Evolutionary conservation across 768 basidiomycete species (phyloP), one percentile per base, ranked within the genome.

Genomic region (Panaeolus papilionaceus): DNA sequence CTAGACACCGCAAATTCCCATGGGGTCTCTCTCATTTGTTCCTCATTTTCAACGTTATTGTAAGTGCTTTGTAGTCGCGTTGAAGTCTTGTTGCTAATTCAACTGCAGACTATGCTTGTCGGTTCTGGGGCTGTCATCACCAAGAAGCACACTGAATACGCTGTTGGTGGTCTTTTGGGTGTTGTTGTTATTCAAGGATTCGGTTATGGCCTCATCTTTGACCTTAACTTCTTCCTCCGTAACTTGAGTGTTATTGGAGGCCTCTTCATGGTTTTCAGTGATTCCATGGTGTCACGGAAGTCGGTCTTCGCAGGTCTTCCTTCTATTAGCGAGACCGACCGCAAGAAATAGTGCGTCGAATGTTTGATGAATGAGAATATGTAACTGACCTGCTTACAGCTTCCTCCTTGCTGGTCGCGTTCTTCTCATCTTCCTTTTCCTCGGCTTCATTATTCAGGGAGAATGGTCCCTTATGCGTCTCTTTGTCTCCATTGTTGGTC

Each of bases 211-310:
- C 93, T 99, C 78, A 97, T 99, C 75, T 99, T 99, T 80, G 98
- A 99, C 85, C 86, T 99, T 78, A 99, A 94, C 82, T 99, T 99
- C 88, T 99, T 99, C 95, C 92, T 99, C 54, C 96, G 98, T 78
- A 99, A 99, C 81, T 86, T 99, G 66, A 93, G 92, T 69, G 98
- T 99, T 76, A 95, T 99, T 69, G 98, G 98, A 65, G 98, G 98
- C 64, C 89, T 99, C 58, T 91, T 99, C 81, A 99, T 99, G 98
- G 96, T 99, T 28, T 96, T 99, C 80, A 95, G 92, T 70, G 98
- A 99, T 78, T 93, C 95, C 1, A 92, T 99, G 87, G 86, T 93
- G 66, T 92, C 89, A 23, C 88, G 90, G 79, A 96, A 92, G 82
- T 89, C 91, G 71, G 82, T 91, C 51, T 99, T 99, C 72, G 97